phyloP scores from a whole-genome alignment of 768 basidiomycete genomes.

The Boletus speciosus region DNA sequence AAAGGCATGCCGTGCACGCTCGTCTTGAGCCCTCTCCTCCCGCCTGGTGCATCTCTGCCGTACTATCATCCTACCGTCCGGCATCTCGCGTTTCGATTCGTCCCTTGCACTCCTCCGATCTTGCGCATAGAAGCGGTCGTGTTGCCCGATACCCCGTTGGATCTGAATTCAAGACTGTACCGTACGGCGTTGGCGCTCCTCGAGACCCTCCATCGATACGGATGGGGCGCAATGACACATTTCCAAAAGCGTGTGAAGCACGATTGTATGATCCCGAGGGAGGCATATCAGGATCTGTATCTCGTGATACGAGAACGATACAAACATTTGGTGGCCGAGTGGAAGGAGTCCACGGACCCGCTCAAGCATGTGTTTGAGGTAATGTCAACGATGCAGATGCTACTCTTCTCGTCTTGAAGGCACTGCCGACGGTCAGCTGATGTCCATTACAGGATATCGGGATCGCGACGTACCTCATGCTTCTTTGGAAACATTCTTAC shows the following conservation, averaged over 20 bases:
- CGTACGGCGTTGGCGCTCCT: constrained; percentile 79
- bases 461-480: constrained; percentile 89
- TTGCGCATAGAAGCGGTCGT: constrained; percentile 22
- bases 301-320: constrained; percentile 82
- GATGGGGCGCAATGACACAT: constrained; percentile 76
- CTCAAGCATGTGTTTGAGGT: constrained; percentile 90
- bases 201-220: constrained; percentile 81
- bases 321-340: constrained; percentile 67
- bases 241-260: constrained; percentile 87
- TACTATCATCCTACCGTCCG: constrained; percentile 87
- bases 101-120: constrained; percentile 32
- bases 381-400: neutral
- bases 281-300: constrained; percentile 87
- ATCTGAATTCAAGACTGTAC: constrained; percentile 63
- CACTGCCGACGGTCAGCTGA: neutral
- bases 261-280: constrained; percentile 72
- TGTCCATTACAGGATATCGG: constrained; percentile 71
- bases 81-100: constrained; percentile 79
- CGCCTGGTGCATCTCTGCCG: constrained; percentile 51
- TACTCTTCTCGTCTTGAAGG: neutral
- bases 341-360: constrained; percentile 83
- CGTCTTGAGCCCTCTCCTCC: constrained; percentile 57
- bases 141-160: constrained; percentile 45
- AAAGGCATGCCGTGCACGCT: constrained; percentile 37
- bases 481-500: constrained; percentile 84